Evolutionary conservation across 2,329 filamentous ascomycete species (phyloP), one percentile per base, ranked within the genome.

Genomic region (Curvularia sp.): DNA sequence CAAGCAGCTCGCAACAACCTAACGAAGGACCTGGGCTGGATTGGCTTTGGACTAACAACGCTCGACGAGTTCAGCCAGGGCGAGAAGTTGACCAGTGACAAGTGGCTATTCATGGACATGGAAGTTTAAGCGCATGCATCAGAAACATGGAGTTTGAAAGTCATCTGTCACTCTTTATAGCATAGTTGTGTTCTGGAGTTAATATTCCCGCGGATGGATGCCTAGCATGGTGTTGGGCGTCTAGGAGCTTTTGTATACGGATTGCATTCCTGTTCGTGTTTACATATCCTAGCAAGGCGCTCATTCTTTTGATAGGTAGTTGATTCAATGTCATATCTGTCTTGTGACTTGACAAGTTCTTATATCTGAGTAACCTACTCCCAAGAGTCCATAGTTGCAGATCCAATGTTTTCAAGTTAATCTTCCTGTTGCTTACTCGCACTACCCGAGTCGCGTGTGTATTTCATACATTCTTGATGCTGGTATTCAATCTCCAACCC

Each of bases 91-190:
- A 87, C 90, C 49, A 96, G 92, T 79, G 80, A 87, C 51, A 83
- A 83, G 70, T 97, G 93, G 93, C 78, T 97, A 58, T 92, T 96
- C 75, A 87, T 97, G 83, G 88, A 88, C 63, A 95, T 96, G 87
- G 93, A 97, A 76, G 81, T 94, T 57, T 96, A 57, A 21, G 36
- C 15, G 21, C 8, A 32, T 52, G 12, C 15, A n/a, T 36, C 8
- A 47, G 41, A 27, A 23, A 10, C n/a, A 50, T 32, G 23, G 25
- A 8, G 12, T 15, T 23, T 1, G 18, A 18, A 50, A 50, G 36
- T 30, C 10, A 21, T 38, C n/a, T 19, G 25, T 43, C 49, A 48
- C 49, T 57, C 52, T 36, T 27, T 59, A 38, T 18, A 59, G 25
- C 23, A 45, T 38, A 39, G 25, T 21, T 32, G 47, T 39, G 47